Percentiles rank a stretch among this genome's conserved stretches.
These are phyloP conservation scores for Paecilomyces sp. DNA, from an alignment of 2,329 filamentous ascomycete genomes.

Conservation along the genomic window DNA sequence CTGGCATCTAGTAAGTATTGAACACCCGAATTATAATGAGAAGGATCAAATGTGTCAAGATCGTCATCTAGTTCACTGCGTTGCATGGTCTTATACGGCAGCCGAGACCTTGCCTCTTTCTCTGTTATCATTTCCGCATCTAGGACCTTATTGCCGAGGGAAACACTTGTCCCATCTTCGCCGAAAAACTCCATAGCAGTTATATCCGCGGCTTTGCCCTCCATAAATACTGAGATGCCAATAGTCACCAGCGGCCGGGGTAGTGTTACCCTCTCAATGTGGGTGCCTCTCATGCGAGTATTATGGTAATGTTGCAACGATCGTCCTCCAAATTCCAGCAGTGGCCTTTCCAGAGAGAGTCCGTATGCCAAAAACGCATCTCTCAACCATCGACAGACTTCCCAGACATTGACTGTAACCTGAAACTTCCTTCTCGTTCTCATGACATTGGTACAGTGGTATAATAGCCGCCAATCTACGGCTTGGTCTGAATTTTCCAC, in stretches of 20 bases:
- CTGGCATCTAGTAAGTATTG: not conserved
- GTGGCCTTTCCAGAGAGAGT: not conserved
- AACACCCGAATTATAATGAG: not conserved
- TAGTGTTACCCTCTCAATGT: not conserved
- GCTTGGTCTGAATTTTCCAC: not conserved
- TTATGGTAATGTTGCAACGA: slow-evolving; percentile 4
- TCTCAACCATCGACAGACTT: not conserved
- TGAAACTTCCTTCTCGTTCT: not conserved
- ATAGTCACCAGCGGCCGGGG: not conserved
- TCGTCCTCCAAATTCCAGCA: not conserved
- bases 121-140: not conserved
- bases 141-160: not conserved
- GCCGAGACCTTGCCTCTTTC: not conserved
- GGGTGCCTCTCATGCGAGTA: not conserved
- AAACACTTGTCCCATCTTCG: not conserved
- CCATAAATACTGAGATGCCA: not conserved
- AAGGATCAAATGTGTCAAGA: not conserved
- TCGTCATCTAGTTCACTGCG: not conserved
- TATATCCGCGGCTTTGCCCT: not conserved
- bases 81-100: not conserved
- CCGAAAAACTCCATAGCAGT: not conserved
- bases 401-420: not conserved
- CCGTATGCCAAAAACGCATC: not conserved
- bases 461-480: not conserved
- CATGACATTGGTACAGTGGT: not conserved